phyloP scores from a whole-genome alignment of 2,329 filamentous ascomycete species.

The Sclerotinia minor region DNA sequence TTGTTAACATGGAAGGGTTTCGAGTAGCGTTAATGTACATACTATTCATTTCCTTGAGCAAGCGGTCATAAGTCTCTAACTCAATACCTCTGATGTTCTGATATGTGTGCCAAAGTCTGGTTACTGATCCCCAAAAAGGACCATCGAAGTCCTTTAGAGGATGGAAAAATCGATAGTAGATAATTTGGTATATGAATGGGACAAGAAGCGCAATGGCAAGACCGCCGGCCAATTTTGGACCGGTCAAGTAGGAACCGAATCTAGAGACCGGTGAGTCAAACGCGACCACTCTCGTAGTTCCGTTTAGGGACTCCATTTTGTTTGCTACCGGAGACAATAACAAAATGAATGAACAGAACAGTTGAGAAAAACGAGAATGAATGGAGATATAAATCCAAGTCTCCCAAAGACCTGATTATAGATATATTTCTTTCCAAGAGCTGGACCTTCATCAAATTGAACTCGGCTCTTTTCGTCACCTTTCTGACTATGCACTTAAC shows the following conservation, averaged over 20 bases:
- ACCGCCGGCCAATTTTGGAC: not conserved
- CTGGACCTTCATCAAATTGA: not conserved
- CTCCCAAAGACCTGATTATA: not conserved
- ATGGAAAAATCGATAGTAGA: constrained; percentile 54
- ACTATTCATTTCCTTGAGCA: constrained; percentile 53
- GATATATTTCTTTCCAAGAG: not conserved
- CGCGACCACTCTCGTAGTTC: not conserved
- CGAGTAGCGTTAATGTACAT: constrained; percentile 18
- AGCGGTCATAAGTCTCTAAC: constrained; percentile 47
- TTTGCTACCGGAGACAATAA: not conserved
- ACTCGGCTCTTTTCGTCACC: constrained; percentile 13
- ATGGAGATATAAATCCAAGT: constrained; percentile 5
- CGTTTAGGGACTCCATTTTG: constrained; percentile 1
- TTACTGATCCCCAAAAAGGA: constrained; percentile 55
- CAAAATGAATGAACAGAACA: not conserved
- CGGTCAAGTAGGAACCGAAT: not conserved
- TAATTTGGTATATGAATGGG: constrained; percentile 44
- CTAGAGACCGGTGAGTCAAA: not conserved
- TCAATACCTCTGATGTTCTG: constrained; percentile 50
- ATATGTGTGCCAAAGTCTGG: constrained; percentile 55
- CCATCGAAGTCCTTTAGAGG: constrained; percentile 55
- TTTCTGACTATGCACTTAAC: not conserved
- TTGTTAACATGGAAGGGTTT: not conserved
- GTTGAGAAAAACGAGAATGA: not conserved
- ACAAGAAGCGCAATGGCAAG: constrained; percentile 1